phyloP scores from a whole-genome alignment of 2,329 filamentous ascomycete genomes.

The Onygenales sp. region DNA sequence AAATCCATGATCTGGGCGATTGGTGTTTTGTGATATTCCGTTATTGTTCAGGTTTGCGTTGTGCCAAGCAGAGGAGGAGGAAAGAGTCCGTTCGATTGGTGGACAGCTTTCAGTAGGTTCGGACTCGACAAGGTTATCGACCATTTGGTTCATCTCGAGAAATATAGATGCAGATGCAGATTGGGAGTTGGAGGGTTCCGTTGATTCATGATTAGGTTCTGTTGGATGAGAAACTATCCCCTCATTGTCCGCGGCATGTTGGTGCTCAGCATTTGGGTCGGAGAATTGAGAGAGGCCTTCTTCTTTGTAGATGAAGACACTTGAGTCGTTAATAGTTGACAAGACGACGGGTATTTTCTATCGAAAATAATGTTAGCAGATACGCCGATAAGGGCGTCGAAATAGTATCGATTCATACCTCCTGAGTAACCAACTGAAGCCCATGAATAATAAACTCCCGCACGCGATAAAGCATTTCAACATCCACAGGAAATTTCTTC shows the following conservation, averaged over 20 bases:
- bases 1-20: background rate
- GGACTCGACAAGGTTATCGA: constrained; percentile 44
- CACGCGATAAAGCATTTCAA: constrained; percentile 59
- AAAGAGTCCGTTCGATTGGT: background rate
- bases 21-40: background rate
- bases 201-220: constrained; percentile 22
- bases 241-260: constrained; percentile 32
- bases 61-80: background rate
- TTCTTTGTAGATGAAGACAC: constrained; percentile 44
- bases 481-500: constrained; percentile 46
- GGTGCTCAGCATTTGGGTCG: constrained; percentile 31
- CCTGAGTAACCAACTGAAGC: constrained; percentile 45
- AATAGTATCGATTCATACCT: constrained; percentile 21
- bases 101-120: constrained; percentile 24
- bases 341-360: constrained; percentile 40
- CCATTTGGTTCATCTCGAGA: constrained; percentile 48
- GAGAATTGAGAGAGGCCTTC: constrained; percentile 42
- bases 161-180: constrained; percentile 40
- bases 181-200: constrained; percentile 27
- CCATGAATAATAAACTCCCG: constrained; percentile 55
- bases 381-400: constrained; percentile 12
- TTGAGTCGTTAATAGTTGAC: constrained; percentile 34
- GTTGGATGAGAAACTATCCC: constrained; percentile 27
- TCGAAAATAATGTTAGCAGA: constrained; percentile 10
- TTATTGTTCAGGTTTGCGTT: background rate